Percentiles rank a stretch among this genome's conserved stretches.
Evolutionary conservation across 148 eudicot species (phyloP).

Genomic region (Cornus suecica): DNA sequence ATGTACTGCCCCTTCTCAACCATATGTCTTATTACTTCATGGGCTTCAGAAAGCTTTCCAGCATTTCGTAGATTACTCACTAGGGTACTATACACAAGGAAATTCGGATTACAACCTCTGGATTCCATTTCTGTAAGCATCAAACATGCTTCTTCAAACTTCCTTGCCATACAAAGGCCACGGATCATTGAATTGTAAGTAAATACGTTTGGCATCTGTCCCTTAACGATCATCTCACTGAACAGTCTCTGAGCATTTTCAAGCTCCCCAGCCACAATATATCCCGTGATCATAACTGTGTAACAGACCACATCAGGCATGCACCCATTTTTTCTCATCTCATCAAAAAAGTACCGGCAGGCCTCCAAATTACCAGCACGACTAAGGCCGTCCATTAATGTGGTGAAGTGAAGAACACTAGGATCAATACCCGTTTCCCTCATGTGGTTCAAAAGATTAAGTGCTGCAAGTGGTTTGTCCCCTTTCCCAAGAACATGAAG

Average conservation of each 20-base stretch:
- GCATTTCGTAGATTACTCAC: slow-evolving; percentile 55
- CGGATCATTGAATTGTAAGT: slow-evolving; percentile 85
- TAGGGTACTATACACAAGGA: slow-evolving; percentile 69
- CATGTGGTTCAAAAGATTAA: slow-evolving; percentile 77
- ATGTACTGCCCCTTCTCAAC: slow-evolving; percentile 69
- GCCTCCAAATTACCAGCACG: slow-evolving; percentile 82
- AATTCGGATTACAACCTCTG: slow-evolving; percentile 69
- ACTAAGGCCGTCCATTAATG: slow-evolving; percentile 88
- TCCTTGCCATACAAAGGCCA: slow-evolving; percentile 70
- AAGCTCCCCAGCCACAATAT: slow-evolving; percentile 58
- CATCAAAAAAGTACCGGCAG: slow-evolving; percentile 70
- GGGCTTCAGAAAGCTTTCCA: slow-evolving; percentile 69
- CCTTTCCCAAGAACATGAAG: slow-evolving; percentile 86
- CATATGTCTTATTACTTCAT: slow-evolving; percentile 59
- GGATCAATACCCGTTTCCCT: slow-evolving; percentile 64
- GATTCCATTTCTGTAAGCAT: slow-evolving; percentile 82
- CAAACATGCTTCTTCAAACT: slow-evolving; percentile 57
- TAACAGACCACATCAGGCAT: slow-evolving; percentile 82
- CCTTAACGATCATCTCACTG: slow-evolving; percentile 55
- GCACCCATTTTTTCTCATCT: slow-evolving; percentile 65
- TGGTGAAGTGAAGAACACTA: slow-evolving; percentile 72
- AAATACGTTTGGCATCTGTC: slow-evolving; percentile 75
- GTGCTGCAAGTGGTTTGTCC: slow-evolving; percentile 64
- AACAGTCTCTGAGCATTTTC: slow-evolving; percentile 65
- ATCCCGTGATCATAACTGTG: slow-evolving; percentile 79